phyloP scores from a whole-genome alignment of 768 basidiomycete species.

The Suillus decipiens region DNA sequence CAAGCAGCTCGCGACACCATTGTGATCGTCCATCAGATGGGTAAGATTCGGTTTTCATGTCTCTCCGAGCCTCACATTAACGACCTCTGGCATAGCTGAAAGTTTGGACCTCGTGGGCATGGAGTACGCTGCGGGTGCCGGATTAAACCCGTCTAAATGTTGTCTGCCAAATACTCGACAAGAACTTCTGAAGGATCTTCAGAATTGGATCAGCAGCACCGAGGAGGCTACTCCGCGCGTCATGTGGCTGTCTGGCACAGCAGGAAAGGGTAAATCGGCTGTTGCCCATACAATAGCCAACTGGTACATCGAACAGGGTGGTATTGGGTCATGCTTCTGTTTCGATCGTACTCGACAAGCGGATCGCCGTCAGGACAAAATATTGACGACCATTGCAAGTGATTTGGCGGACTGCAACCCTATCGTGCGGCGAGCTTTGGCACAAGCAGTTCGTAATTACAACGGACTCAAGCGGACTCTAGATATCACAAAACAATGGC shows the following conservation, averaged over 20 bases:
- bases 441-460: not conserved
- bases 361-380: not conserved
- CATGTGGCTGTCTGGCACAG: too few relatives aligned
- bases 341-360: not conserved
- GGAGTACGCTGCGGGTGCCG: too few relatives aligned
- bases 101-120: too few relatives aligned
- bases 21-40: not conserved
- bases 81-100: not conserved
- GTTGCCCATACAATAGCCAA: not conserved
- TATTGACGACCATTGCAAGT: slow-evolving; percentile 6
- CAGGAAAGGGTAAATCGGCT: not conserved
- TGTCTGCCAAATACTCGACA: too few relatives aligned
- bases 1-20: not conserved
- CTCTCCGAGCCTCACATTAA: not conserved
- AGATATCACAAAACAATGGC: slow-evolving; percentile 14
- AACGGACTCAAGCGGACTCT: not conserved
- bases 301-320: too few relatives aligned
- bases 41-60: not conserved
- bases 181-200: too few relatives aligned
- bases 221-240: too few relatives aligned
- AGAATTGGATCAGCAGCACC: too few relatives aligned
- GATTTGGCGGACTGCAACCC: slow-evolving; percentile 1
- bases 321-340: too few relatives aligned
- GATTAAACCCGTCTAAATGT: too few relatives aligned
- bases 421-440: slow-evolving; percentile 2